These are phyloP conservation scores for Marasmius sp. DNA, from an alignment of 1,284 basidiomycete genomes.

Conservation along the genomic window DNA sequence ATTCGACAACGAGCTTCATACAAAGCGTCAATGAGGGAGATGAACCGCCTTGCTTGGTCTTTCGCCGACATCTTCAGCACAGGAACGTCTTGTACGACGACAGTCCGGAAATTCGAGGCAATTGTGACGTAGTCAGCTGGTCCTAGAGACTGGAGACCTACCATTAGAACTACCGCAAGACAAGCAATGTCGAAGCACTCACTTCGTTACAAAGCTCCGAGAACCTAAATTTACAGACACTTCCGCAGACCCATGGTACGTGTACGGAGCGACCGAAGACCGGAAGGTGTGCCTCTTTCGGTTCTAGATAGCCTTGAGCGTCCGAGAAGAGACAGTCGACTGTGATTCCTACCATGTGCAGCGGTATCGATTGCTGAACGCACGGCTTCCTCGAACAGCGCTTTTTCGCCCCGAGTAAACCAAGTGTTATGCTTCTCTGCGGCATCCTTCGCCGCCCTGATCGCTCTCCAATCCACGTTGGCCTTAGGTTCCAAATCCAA, in stretches of 20 bases:
- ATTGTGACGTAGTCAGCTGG: conserved; percentile 72
- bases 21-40: conserved; percentile 71
- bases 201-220: conserved; percentile 62
- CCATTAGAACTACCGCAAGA: conserved; percentile 1
- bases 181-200: conserved; percentile 8
- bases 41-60: conserved; percentile 71
- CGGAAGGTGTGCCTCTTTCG: conserved; percentile 17
- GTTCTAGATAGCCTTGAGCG: background rate
- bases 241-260: conserved; percentile 46
- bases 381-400: background rate
- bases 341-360: background rate
- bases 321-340: background rate
- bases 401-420: conserved; percentile 22
- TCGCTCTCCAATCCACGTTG: conserved; percentile 32
- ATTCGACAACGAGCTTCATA: conserved; percentile 49
- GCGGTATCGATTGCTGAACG: background rate
- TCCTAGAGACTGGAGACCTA: conserved; percentile 47
- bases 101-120: conserved; percentile 55
- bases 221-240: conserved; percentile 57
- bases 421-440: conserved; percentile 26
- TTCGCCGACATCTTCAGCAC: conserved; percentile 57
- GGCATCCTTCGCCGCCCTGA: conserved; percentile 11
- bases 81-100: conserved; percentile 62
- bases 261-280: conserved; percentile 48
- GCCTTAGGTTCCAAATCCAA: conserved; percentile 38